A percentile compares a stretch with the other conserved stretches of the same genome.
These are phyloP conservation scores for Cerrena zonata DNA, from an alignment of 1,284 basidiomycete genomes.

Conservation along the genomic window DNA sequence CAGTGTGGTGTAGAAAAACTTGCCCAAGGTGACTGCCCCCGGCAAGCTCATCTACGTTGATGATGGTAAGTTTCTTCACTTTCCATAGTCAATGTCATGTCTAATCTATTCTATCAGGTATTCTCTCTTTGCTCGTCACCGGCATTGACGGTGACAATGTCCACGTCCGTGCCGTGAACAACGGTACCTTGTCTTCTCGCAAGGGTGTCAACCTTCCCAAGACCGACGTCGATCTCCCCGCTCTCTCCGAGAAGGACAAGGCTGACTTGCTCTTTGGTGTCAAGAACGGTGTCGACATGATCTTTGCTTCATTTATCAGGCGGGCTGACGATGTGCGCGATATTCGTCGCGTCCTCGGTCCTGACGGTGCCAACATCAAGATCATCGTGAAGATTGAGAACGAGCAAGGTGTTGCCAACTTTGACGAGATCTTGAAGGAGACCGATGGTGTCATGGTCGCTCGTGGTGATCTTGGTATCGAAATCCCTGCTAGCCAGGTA, in stretches of 20 bases:
- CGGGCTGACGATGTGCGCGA: constrained; percentile 86
- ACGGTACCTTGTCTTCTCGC: constrained; percentile 88
- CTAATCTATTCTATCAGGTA: constrained; percentile 41
- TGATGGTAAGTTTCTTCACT: constrained; percentile 58
- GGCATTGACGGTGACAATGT: constrained; percentile 78
- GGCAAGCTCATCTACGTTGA: constrained; percentile 98
- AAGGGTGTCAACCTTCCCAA: constrained; percentile 99
- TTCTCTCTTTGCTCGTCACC: constrained; percentile 89
- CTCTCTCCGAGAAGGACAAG: constrained; percentile 98
- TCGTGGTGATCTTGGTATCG: constrained; percentile 95
- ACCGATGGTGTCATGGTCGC: constrained; percentile 98
- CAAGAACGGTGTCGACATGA: constrained; percentile 96
- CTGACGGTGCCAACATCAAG: constrained; percentile 90
- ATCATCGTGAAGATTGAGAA: constrained; percentile 99
- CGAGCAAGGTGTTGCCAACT: constrained; percentile 94
- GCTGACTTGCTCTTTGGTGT: constrained; percentile 92
- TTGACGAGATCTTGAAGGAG: constrained; percentile 92
- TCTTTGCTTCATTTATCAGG: constrained; percentile 97
- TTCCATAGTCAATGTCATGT: neutral
- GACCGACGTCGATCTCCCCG: constrained; percentile 95
- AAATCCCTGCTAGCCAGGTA: constrained; percentile 95
- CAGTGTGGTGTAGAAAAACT: constrained; percentile 58
- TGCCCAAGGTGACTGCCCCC: constrained; percentile 90
- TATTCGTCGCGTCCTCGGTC: constrained; percentile 85
- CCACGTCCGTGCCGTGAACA: constrained; percentile 88